phyloP scores from a whole-genome alignment of 441 rosid genomes.

The Corymbia citriodora region DNA sequence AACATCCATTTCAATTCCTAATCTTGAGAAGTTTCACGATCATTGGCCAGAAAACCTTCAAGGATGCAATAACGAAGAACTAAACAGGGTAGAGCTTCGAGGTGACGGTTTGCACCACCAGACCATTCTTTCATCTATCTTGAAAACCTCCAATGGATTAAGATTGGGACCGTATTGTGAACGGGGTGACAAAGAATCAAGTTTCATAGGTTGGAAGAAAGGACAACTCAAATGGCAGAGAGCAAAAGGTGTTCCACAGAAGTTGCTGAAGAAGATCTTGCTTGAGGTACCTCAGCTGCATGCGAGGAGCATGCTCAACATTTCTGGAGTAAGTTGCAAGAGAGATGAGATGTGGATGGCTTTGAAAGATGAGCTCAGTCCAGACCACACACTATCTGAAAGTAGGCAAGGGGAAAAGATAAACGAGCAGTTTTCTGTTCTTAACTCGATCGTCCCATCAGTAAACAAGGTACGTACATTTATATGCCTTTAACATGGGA shows the following conservation, averaged over 20 bases:
- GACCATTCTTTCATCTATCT: conserved; percentile 49
- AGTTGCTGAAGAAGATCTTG: conserved; percentile 61
- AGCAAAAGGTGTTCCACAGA: conserved; percentile 33
- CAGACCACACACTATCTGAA: conserved; percentile 39
- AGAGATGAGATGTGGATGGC: conserved; percentile 27
- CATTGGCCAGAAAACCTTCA: conserved; percentile 10
- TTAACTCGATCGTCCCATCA: conserved; percentile 68
- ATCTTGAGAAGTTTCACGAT: conserved; percentile 20
- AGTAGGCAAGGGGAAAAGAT: conserved; percentile 48
- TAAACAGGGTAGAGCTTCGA: conserved; percentile 21
- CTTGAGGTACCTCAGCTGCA: conserved; percentile 69
- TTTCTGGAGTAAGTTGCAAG: conserved; percentile 17
- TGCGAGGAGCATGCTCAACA: conserved; percentile 18
- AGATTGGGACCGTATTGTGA: conserved; percentile 39
- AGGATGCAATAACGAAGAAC: conserved; percentile 27
- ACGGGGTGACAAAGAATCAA: conserved; percentile 38
- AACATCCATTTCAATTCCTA: conserved; percentile 26
- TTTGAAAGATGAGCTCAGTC: conserved; percentile 43
- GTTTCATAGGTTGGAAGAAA: conserved; percentile 63
- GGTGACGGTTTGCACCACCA: conserved; percentile 61
- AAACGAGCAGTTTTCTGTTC: conserved; percentile 41
- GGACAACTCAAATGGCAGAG: conserved; percentile 16
- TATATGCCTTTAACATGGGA: background rate
- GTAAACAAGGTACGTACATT: conserved; percentile 47
- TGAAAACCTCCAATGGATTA: conserved; percentile 58